Percentiles rank a stretch among this genome's conserved stretches.
Evolutionary conservation across 768 basidiomycete species (phyloP).

Genomic region (Pleurotus djamor): DNA sequence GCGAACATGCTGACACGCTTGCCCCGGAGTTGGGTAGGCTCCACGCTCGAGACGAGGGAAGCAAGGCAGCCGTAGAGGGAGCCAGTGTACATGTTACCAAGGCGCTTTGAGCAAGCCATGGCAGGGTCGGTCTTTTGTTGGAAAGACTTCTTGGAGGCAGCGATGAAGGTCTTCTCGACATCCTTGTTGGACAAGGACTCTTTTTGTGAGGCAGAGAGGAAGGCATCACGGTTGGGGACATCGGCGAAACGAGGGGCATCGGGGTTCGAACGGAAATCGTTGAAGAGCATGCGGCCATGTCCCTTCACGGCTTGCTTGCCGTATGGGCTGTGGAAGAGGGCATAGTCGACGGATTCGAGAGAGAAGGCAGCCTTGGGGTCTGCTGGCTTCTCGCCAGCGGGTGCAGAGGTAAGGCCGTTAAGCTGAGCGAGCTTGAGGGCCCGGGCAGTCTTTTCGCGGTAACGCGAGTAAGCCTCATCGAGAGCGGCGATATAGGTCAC

Average conservation of each 20-base stretch:
- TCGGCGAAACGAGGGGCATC: slow-evolving; percentile 64
- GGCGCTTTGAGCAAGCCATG: slow-evolving; percentile 85
- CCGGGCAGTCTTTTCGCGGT: slow-evolving; percentile 77
- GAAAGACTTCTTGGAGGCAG: slow-evolving; percentile 74
- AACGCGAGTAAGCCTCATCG: slow-evolving; percentile 84
- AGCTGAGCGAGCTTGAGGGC: slow-evolving; percentile 48
- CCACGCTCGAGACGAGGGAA: slow-evolving; percentile 74
- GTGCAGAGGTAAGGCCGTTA: slow-evolving; percentile 25
- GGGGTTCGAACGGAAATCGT: slow-evolving; percentile 88
- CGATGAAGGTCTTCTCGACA: slow-evolving; percentile 92
- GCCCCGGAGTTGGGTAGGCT: slow-evolving; percentile 65
- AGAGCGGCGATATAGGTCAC: slow-evolving; percentile 94
- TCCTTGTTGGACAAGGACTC: slow-evolving; percentile 90
- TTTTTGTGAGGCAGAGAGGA: slow-evolving; percentile 63
- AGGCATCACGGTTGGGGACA: slow-evolving; percentile 66
- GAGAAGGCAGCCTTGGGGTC: slow-evolving; percentile 52
- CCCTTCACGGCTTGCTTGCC: slow-evolving; percentile 99
- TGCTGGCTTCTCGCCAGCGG: slow-evolving; percentile 37
- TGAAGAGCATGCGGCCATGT: slow-evolving; percentile 86
- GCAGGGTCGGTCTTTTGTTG: slow-evolving; percentile 72
- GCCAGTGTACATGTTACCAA: slow-evolving; percentile 99
- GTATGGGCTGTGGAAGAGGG: slow-evolving; percentile 96
- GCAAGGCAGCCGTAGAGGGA: slow-evolving; percentile 94
- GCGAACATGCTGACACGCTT: slow-evolving; percentile 94
- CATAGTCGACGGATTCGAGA: slow-evolving; percentile 84